Percentiles rank a stretch among this genome's conserved stretches.
Conservation (phyloP, 148 eudicot genomes). For the Polygonum maritimum region DNA sequence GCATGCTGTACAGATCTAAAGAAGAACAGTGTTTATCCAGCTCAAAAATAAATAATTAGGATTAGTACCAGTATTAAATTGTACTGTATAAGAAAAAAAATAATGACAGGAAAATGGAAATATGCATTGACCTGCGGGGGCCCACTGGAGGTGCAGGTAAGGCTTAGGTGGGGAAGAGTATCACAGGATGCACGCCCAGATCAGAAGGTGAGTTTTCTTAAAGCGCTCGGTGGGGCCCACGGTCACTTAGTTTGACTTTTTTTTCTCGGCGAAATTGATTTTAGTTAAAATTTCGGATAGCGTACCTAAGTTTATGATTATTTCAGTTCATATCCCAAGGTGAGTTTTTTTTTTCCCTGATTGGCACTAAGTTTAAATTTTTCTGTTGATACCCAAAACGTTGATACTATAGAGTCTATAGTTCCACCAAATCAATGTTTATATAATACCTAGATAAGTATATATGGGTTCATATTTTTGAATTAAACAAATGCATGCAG, state of each 20-base stretch:
- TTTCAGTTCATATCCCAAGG: no score
- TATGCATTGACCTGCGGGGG: background rate
- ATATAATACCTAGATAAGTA: no score
- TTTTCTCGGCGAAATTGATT: background rate
- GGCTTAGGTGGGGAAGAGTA: background rate
- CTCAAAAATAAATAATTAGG: background rate
- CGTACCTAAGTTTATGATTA: no score
- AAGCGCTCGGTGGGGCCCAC: background rate
- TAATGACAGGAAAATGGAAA: background rate
- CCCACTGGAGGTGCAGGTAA: slow-evolving; percentile 6
- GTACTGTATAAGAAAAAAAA: background rate
- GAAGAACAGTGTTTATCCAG: background rate
- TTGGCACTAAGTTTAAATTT: no score
- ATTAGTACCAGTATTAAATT: background rate
- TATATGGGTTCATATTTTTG: no score
- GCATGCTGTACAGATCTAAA: slow-evolving; percentile 4
- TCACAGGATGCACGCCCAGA: slow-evolving; percentile 6
- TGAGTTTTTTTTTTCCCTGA: no score
- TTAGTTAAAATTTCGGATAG: no score
- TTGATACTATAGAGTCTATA: no score
- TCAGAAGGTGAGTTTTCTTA: background rate
- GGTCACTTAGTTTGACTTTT: slow-evolving; percentile 4
- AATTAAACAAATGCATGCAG: no score
- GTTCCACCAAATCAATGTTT: no score
- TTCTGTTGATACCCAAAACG: no score